Conservation (phyloP, 1,139 yeast species). For the Pichia norvegensis region DNA sequence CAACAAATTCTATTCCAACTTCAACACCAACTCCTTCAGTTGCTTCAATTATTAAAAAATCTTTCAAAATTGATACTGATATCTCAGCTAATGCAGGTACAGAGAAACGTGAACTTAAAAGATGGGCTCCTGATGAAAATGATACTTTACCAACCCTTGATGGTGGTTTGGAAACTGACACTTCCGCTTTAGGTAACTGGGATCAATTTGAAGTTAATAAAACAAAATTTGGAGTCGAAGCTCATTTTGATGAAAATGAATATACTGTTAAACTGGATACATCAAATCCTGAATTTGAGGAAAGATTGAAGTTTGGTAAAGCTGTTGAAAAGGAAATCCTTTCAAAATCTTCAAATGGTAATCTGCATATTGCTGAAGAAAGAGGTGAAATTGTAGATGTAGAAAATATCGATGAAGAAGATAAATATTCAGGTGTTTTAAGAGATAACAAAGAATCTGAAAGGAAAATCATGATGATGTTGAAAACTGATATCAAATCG, state of each 20-base stretch:
- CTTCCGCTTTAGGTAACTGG: constrained; percentile 40
- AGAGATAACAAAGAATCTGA: constrained; percentile 37
- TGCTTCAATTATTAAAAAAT: constrained; percentile 10
- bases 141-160: constrained; percentile 34
- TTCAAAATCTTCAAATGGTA: constrained; percentile 51
- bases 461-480: constrained; percentile 24
- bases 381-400: constrained; percentile 75
- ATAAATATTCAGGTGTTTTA: constrained; percentile 87
- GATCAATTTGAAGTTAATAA: constrained; percentile 92
- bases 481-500: constrained; percentile 14
- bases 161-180: constrained; percentile 4
- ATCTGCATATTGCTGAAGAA: constrained; percentile 83
- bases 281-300: constrained; percentile 63
- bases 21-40: background rate
- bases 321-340: constrained; percentile 78
- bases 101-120: constrained; percentile 66
- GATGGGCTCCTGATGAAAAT: constrained; percentile 70
- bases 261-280: constrained; percentile 83
- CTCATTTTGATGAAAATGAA: constrained; percentile 80
- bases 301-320: constrained; percentile 64
- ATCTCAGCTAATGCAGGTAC: constrained; percentile 43
- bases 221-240: constrained; percentile 78
- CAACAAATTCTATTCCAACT: background rate
- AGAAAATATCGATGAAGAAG: constrained; percentile 89
- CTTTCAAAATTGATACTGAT: constrained; percentile 78